phyloP scores from a whole-genome alignment of 352 stramenopile genomes.

The Phytophthora idaei region DNA sequence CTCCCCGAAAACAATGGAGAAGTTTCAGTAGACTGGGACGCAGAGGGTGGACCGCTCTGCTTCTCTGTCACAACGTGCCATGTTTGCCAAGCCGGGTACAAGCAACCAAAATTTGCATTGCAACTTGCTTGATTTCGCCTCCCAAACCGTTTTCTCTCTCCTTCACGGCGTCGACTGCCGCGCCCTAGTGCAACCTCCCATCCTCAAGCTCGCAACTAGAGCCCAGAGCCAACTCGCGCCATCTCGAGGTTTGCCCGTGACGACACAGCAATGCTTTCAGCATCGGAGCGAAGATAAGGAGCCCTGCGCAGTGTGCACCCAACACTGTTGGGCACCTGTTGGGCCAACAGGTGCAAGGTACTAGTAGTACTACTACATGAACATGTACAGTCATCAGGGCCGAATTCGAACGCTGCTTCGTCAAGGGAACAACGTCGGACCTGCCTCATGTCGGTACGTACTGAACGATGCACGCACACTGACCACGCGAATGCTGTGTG shows the following conservation, averaged over 20 bases:
- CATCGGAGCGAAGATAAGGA: not conserved
- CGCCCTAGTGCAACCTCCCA: conserved; percentile 15
- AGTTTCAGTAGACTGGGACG: conserved; percentile 8
- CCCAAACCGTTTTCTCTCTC: not conserved
- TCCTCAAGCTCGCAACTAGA: not conserved
- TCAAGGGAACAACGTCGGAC: not conserved
- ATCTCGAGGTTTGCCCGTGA: conserved; percentile 16
- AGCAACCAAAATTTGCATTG: conserved; percentile 11
- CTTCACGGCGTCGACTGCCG: not conserved
- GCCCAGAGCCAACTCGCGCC: conserved; percentile 8
- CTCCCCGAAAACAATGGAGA: not conserved
- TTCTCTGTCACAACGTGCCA: not conserved
- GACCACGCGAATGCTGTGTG: too few species aligned
- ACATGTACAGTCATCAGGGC: conserved; percentile 7
- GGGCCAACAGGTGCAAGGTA: too few species aligned
- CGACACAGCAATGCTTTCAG: conserved; percentile 13
- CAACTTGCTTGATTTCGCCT: conserved; percentile 2
- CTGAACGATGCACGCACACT: too few species aligned
- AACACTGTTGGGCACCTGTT: too few species aligned
- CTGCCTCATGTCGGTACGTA: not conserved
- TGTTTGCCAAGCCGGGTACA: not conserved
- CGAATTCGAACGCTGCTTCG: conserved; percentile 12
- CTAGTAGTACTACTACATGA: not conserved
- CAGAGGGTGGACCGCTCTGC: conserved; percentile 7
- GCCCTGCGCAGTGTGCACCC: not conserved